phyloP scores from a whole-genome alignment of 2,329 filamentous ascomycete species.

The Aspergillus melleus region DNA sequence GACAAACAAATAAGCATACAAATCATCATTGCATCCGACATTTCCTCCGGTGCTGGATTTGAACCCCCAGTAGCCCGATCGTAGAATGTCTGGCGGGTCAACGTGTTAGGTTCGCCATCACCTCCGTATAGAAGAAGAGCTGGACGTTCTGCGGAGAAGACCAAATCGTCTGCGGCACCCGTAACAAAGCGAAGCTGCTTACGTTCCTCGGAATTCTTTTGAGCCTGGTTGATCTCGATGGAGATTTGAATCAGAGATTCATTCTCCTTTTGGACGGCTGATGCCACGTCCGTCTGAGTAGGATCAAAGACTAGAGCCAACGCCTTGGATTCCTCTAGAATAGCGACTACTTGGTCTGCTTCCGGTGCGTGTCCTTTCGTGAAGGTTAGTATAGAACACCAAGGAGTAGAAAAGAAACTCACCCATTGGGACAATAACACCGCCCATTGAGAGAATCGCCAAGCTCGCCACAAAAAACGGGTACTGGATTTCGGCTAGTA shows the following conservation, averaged over 20 bases:
- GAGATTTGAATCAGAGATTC: too few species aligned
- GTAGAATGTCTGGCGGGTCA: conserved; percentile 3
- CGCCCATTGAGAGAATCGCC: conserved; percentile 4
- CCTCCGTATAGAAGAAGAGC: conserved; percentile 4
- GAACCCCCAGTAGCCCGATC: too few species aligned
- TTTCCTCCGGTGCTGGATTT: not conserved
- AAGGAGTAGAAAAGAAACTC: not conserved
- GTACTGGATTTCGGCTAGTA: conserved; percentile 8
- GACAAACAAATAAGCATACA: conserved; percentile 8
- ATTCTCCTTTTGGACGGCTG: not conserved
- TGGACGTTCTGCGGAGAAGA: not conserved
- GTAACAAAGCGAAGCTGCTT: too few species aligned
- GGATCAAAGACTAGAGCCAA: conserved; percentile 5
- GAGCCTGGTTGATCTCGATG: too few species aligned
- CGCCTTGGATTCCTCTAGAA: conserved; percentile 4
- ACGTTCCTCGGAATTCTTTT: too few species aligned
- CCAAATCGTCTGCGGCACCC: not conserved
- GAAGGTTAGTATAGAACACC: too few species aligned
- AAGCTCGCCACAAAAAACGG: conserved; percentile 9
- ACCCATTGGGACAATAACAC: conserved; percentile 9
- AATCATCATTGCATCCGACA: conserved; percentile 4
- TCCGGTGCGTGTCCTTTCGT: not conserved
- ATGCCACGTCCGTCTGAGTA: not conserved
- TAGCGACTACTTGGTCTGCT: conserved; percentile 1
- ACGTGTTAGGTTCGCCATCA: conserved; percentile 2